phyloP scores from a whole-genome alignment of 129 eudicot species.

The Scalesia atractyloides region DNA sequence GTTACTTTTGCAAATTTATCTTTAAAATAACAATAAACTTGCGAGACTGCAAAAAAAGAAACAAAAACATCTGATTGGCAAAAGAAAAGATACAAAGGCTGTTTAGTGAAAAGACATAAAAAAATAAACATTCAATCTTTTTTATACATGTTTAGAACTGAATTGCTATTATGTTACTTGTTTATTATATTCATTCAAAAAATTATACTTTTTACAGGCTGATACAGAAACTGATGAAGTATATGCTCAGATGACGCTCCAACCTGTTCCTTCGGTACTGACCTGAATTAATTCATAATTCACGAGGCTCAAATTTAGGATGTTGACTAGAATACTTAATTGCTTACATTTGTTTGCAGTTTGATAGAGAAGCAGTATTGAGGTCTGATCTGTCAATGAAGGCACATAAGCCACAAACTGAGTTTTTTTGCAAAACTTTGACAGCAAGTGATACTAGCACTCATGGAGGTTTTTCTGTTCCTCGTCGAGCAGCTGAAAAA shows the following conservation, averaged over 20 bases:
- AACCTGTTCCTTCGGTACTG: conserved; percentile 89
- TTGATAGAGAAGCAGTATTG: conserved; percentile 85
- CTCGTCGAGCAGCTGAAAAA: conserved; percentile 98
- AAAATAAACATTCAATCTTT: background rate
- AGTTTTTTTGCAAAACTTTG: conserved; percentile 92
- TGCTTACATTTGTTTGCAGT: conserved; percentile 48
- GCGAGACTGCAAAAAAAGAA: background rate
- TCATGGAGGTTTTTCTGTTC: conserved; percentile 98
- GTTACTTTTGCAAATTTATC: background rate
- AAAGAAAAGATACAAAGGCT: background rate
- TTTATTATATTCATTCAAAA: background rate
- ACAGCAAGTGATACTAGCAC: conserved; percentile 99
- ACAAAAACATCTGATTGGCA: background rate
- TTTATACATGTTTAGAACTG: background rate
- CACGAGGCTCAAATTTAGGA: conserved; percentile 1
- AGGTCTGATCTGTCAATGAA: conserved; percentile 84
- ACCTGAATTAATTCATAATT: background rate
- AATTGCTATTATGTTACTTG: background rate
- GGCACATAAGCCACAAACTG: conserved; percentile 81
- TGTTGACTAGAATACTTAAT: conserved; percentile 6
- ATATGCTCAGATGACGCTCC: conserved; percentile 97
- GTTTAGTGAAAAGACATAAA: background rate
- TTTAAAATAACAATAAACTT: background rate
- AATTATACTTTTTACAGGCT: conserved; percentile 48
- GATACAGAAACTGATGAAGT: conserved; percentile 99